phyloP scores from a whole-genome alignment of 768 basidiomycete genomes.

The Hortiboletus flavorubellus region DNA sequence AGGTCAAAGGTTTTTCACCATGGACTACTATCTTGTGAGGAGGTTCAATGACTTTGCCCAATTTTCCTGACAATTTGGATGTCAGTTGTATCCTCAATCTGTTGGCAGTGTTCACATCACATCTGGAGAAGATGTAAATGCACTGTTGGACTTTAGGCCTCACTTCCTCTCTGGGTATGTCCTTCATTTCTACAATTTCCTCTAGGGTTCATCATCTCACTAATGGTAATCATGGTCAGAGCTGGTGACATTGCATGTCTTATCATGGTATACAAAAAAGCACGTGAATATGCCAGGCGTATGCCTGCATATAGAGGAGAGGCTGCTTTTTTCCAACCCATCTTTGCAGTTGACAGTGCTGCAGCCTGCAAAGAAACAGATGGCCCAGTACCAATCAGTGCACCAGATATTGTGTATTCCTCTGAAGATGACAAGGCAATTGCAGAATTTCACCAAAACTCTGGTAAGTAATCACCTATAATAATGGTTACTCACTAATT shows the following conservation, averaged over 20 bases:
- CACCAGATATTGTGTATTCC: slow-evolving; percentile 32
- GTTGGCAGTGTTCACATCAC: slow-evolving; percentile 28
- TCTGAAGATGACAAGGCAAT: slow-evolving; percentile 33
- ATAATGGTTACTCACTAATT: neutral
- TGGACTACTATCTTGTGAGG: slow-evolving; percentile 33
- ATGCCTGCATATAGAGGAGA: slow-evolving; percentile 12
- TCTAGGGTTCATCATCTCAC: too few species aligned
- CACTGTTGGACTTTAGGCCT: slow-evolving; percentile 42
- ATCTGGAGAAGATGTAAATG: slow-evolving; percentile 37
- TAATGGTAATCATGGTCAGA: too few species aligned
- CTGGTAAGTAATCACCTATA: neutral
- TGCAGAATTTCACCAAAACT: slow-evolving; percentile 22
- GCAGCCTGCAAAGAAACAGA: slow-evolving; percentile 18
- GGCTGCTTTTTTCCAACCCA: slow-evolving; percentile 12
- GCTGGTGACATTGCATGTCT: too few species aligned
- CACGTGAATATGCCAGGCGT: slow-evolving; percentile 44
- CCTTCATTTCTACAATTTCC: neutral
- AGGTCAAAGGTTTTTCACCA: slow-evolving; percentile 25
- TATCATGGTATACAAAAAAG: slow-evolving; percentile 50
- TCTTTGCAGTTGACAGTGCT: slow-evolving; percentile 25
- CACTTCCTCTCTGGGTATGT: slow-evolving; percentile 44
- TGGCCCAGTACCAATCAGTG: slow-evolving; percentile 11
- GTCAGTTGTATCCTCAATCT: slow-evolving; percentile 41
- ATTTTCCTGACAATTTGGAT: neutral
- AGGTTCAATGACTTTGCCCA: too few species aligned